Base-by-base conservation (phyloP, 2,329 filamentous ascomycete species). In the Thermothelomyces thermophilus region DNA sequence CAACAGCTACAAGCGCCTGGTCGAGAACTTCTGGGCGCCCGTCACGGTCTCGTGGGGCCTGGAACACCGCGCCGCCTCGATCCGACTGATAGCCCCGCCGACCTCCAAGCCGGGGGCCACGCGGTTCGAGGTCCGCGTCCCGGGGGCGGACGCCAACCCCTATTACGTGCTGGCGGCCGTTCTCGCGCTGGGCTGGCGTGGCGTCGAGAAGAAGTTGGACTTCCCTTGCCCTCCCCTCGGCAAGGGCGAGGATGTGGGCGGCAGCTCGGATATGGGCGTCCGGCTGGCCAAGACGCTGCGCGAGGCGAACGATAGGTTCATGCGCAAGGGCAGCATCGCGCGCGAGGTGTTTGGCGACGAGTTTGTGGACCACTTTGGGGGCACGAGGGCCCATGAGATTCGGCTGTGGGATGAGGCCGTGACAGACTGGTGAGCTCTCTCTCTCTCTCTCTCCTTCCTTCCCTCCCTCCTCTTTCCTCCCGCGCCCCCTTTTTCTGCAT, bases 1-100 rank as follows among this genome's bases (percentile, higher is more conserved):
- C 63, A 98, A 98, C 76, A 95, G 88, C 54, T 98, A 98, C 76
- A 98, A 98, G 72, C 84, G 93, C 3, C 78, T 98, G 0, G 93
- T 98, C 2, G 93, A 98, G 73, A 97, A 97, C 71, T 97, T 96
- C 70, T 98, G 93, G 93, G 93, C 93, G 0, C 93, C 93, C 0
- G 93, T 98, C 5, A 96, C 91, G 0, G 93, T 97, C 0, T 95
- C 89, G 0, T 98, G 93, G 93, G 93, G 93, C 1, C 72, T 96
- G 5, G 93, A 97, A 69, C 91, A 98, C 66, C 87, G 93, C 54
- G 90, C 90, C 5, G 91, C 93, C 0, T 94, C 87, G 0, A 86
- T 98, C 57, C 81, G 93, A 16, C 70, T 98, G 30, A 96, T 98
- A 58, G 82, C 88, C 0, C 91, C 91, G 11, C 91, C 93, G 0